Percentiles rank a stretch among this genome's conserved stretches.
Evolutionary conservation across 1,284 basidiomycete genomes (phyloP).

Genomic region (Leccinum griseonigrum): DNA sequence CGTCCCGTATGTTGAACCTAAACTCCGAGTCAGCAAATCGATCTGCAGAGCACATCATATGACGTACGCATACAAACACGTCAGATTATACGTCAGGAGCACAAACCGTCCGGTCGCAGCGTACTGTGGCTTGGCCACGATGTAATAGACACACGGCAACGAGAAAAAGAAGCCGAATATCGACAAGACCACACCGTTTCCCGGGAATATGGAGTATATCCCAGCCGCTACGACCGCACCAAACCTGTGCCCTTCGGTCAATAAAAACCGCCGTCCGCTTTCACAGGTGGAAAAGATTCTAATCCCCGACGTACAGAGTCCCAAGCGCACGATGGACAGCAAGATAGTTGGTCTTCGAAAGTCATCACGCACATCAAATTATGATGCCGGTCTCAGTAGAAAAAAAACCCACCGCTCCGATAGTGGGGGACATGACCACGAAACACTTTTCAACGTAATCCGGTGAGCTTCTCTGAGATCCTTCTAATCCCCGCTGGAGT

Average conservation of each 20-base stretch:
- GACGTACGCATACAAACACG: slow-evolving; percentile 79
- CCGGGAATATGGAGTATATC: slow-evolving; percentile 74
- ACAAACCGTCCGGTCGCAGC: slow-evolving; percentile 84
- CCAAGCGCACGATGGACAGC: slow-evolving; percentile 77
- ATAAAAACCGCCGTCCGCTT: background rate
- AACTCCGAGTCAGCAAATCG: background rate
- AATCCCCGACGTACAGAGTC: slow-evolving; percentile 59
- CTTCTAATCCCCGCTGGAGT: slow-evolving; percentile 7
- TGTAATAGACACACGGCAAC: slow-evolving; percentile 92
- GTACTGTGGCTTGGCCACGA: slow-evolving; percentile 77
- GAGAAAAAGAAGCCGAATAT: slow-evolving; percentile 90
- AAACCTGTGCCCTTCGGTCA: slow-evolving; percentile 43
- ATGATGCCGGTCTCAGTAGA: background rate
- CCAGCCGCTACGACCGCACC: slow-evolving; percentile 77
- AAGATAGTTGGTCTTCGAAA: slow-evolving; percentile 75
- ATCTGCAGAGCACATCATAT: background rate
- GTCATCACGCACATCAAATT: slow-evolving; percentile 12
- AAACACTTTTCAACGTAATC: slow-evolving; percentile 57
- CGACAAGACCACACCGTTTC: slow-evolving; percentile 73
- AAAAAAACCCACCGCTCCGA: slow-evolving; percentile 65
- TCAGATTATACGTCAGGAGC: slow-evolving; percentile 89
- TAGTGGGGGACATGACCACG: slow-evolving; percentile 85
- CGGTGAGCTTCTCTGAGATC: slow-evolving; percentile 6
- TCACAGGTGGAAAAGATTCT: slow-evolving; percentile 25
- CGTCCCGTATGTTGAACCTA: slow-evolving; percentile 81